Percentiles rank a stretch among this genome's conserved stretches.
phyloP scores from a whole-genome alignment of 1,284 basidiomycete genomes.

The Ustilago tritici region DNA sequence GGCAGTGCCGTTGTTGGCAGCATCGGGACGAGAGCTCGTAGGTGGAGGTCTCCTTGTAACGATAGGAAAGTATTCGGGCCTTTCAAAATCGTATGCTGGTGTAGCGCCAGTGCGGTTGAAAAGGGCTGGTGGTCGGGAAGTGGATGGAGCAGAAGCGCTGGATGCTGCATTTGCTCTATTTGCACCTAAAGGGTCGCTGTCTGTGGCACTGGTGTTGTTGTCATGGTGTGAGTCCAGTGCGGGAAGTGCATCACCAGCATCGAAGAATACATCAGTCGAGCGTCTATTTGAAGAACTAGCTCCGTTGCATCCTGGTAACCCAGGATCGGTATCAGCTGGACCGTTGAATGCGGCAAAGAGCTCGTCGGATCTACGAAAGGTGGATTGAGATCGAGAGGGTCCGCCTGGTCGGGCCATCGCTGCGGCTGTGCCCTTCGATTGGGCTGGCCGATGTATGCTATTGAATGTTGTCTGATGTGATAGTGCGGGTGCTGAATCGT shows the following conservation, averaged over 20 bases:
- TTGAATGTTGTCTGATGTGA: background rate
- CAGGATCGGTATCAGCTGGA: constrained; percentile 26
- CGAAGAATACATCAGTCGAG: constrained; percentile 58
- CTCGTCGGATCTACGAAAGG: constrained; percentile 34
- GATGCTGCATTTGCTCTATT: constrained; percentile 28
- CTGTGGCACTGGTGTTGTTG: constrained; percentile 1
- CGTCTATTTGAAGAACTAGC: constrained; percentile 22
- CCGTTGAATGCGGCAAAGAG: constrained; percentile 47
- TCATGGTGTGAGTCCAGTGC: constrained; percentile 19
- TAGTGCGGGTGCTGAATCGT: background rate
- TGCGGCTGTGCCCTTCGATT: background rate
- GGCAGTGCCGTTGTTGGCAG: background rate
- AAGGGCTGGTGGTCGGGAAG: constrained; percentile 12
- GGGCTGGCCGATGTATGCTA: background rate
- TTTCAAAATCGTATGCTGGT: constrained; percentile 59
- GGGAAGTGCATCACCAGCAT: constrained; percentile 58
- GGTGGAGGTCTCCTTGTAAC: constrained; percentile 28
- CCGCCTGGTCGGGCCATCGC: constrained; percentile 39
- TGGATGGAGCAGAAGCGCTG: background rate
- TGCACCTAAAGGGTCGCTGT: constrained; percentile 46
- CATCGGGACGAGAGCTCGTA: constrained; percentile 23
- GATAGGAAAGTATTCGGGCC: constrained; percentile 58
- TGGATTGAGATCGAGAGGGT: constrained; percentile 16
- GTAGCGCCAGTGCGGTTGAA: constrained; percentile 14
- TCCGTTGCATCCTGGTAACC: constrained; percentile 34